Base-by-base conservation (phyloP, 2,329 filamentous ascomycete species). In the Aspergillus fischeri region DNA sequence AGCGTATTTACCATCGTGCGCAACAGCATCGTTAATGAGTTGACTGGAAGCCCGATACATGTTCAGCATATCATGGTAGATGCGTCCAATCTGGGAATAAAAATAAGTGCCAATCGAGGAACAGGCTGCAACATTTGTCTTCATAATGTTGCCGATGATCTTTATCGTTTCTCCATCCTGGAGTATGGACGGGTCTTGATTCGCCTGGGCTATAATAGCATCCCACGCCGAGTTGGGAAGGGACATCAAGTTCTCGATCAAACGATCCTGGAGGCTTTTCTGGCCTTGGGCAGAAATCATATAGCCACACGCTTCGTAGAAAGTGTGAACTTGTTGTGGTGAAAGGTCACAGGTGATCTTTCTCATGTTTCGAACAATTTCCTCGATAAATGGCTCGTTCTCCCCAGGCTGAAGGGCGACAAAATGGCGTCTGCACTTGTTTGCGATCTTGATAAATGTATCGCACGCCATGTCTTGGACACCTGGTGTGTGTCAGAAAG, bases 391-490 rank as follows among this genome's bases (percentile, higher is more conserved):
- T 0, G 94, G 91, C 75, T 99, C 94, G 53, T 80, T 88, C 80
- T 99, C 94, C 61, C 92, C 94, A 21, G 93, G 91, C 75, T 99
- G 94, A 35, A 96, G 83, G 17, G 93, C 92, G 60, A 99, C 94
- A 73, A 99, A 99, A 75, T 99, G 95, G 56, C 94, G 88, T 72
- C 94, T 90, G 78, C 94, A 99, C 75, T 97, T 96, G 74, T 95
- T 93, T 27, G 94, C 95, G 72, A 99, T 99, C 81, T 99, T 99
- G 78, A 99, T 99, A 70, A 99, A 99, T 0, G 94, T 99, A 76
- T 99, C 95, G 74, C 94, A 99, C 69, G 94, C 94, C 95, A 99
- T 99, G 77, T 99, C 94, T 77, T 99, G 95, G 27, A 99, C 94
- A 80, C 91, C 87, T 89, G 63, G 60, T 57, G 57, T 76, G 66